phyloP scores from a whole-genome alignment of 257 asterid species.

The Solanum clarkiae region DNA sequence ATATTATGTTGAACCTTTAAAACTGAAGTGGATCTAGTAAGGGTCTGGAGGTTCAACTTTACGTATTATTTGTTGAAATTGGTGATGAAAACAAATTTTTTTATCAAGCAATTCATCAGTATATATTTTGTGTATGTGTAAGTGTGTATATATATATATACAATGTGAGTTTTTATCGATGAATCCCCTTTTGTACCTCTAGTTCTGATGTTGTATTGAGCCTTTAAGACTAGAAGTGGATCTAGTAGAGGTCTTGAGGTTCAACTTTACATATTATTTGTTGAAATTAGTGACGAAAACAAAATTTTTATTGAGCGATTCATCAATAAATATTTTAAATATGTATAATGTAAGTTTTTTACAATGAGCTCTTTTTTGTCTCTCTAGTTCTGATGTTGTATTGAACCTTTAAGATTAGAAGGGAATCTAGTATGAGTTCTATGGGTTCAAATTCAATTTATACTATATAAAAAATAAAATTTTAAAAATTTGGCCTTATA shows the following conservation, averaged over 20 bases:
- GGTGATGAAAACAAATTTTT: background rate
- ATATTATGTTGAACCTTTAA: background rate
- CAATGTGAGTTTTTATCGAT: background rate
- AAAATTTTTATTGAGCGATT: background rate
- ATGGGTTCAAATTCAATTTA: background rate
- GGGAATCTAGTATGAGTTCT: background rate
- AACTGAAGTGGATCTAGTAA: background rate
- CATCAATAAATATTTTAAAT: background rate
- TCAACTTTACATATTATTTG: too few relatives aligned
- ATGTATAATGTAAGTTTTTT: background rate
- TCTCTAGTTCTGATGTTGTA: background rate
- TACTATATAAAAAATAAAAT: background rate
- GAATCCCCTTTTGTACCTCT: background rate
- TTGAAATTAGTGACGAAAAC: accelerated
- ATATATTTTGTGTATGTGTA: too few relatives aligned
- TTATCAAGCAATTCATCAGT: background rate
- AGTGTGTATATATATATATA: background rate
- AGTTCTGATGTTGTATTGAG: background rate
- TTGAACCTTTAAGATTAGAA: background rate
- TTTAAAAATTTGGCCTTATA: background rate
- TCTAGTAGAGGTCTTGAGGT: background rate
- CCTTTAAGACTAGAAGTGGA: background rate
- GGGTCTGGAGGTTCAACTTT: too few relatives aligned
- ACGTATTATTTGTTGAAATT: background rate
- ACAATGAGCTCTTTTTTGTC: background rate